These are phyloP conservation scores for Pseudofabraea citricarpa DNA, from an alignment of 2,329 filamentous ascomycete genomes.

Conservation along the genomic window DNA sequence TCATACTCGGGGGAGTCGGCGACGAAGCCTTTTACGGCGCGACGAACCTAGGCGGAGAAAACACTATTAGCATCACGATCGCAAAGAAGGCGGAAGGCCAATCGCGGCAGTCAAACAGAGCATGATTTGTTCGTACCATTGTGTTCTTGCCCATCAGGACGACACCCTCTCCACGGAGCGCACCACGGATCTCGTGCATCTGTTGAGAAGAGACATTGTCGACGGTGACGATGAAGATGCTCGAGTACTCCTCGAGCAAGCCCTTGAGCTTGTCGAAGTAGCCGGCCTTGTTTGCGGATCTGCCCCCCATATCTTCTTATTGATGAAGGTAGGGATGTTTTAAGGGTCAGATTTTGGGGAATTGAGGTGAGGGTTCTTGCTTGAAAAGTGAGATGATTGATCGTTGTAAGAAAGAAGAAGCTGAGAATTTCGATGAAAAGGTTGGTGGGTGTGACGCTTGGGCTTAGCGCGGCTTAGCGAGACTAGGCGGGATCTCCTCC, in stretches of 20 bases:
- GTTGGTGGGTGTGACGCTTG: too few species aligned
- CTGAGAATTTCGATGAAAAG: neutral
- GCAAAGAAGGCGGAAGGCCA: too few species aligned
- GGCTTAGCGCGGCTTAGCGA: too few species aligned
- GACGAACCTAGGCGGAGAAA: conserved; percentile 81
- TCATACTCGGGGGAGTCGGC: conserved; percentile 92
- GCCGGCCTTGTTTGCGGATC: conserved; percentile 84
- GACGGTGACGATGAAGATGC: conserved; percentile 94
- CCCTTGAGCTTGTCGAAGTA: conserved; percentile 99
- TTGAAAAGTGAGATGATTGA: conserved; percentile 11
- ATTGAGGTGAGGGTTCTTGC: conserved; percentile 13
- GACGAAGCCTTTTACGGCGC: conserved; percentile 94
- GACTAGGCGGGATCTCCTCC: too few species aligned
- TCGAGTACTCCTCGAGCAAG: conserved; percentile 94
- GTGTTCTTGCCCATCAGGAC: conserved; percentile 99
- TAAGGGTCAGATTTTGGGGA: conserved; percentile 68
- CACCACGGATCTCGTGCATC: conserved; percentile 99
- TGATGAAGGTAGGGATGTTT: conserved; percentile 90
- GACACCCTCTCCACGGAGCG: conserved; percentile 86
- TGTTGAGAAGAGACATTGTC: conserved; percentile 99
- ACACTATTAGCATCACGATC: too few species aligned
- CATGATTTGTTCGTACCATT: conserved; percentile 60
- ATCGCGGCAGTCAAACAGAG: too few species aligned
- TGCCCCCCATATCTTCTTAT: conserved; percentile 99
- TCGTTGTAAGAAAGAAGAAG: conserved; percentile 4